A percentile compares a stretch with the other conserved stretches of the same genome.
phyloP scores from a whole-genome alignment of 176 grass and related monocot species.

The Ensete glaucum region DNA sequence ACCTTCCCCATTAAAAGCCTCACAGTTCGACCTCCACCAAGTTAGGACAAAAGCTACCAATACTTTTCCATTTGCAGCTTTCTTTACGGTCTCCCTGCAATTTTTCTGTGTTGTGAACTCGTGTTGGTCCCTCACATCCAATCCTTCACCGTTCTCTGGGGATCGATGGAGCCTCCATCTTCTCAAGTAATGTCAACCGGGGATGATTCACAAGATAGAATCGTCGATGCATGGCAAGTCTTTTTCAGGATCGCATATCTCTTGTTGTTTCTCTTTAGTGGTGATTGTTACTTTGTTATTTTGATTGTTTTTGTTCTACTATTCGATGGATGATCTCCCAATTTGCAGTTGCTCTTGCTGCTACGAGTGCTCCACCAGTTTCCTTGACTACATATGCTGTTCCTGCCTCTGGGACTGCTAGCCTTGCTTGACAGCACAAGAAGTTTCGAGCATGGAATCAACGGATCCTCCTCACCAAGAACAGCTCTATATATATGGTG shows the following conservation, averaged over 20 bases:
- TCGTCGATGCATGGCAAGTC: slow-evolving; percentile 10
- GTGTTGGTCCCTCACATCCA: too few species aligned
- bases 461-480: too few species aligned
- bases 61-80: too few species aligned
- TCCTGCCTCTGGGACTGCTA: slow-evolving; percentile 21
- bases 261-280: neutral
- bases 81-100: too few species aligned
- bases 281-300: neutral
- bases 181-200: slow-evolving; percentile 14
- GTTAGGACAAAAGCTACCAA: too few species aligned
- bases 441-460: too few species aligned
- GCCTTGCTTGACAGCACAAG: too few species aligned
- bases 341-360: slow-evolving; percentile 57
- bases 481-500: too few species aligned
- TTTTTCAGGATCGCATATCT: neutral
- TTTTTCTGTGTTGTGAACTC: too few species aligned
- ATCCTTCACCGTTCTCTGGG: too few species aligned
- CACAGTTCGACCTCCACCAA: too few species aligned
- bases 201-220: neutral
- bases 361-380: slow-evolving; percentile 53
- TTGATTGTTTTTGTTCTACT: neutral
- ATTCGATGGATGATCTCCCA: neutral
- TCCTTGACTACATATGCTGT: slow-evolving; percentile 62
- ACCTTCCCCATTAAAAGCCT: too few species aligned
- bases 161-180: slow-evolving; percentile 12